phyloP scores from a whole-genome alignment of 1,284 basidiomycete genomes.

The Pholiota adiposa region DNA sequence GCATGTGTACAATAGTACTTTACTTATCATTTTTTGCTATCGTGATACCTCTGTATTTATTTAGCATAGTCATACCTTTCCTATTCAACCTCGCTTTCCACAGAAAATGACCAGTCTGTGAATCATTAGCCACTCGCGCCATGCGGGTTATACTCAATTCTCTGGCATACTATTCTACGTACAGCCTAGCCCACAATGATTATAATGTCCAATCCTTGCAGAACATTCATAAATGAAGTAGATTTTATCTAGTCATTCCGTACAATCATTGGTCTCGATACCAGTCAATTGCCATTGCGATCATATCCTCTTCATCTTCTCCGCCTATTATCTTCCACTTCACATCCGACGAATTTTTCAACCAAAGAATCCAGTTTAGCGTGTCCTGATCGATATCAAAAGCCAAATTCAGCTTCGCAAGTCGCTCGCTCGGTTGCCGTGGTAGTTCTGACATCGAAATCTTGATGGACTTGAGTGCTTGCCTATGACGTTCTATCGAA shows the following conservation, averaged over 20 bases:
- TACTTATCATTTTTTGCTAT: not conserved
- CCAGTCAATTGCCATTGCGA: too few relatives aligned
- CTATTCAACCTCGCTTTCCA: not conserved
- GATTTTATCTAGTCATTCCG: too few relatives aligned
- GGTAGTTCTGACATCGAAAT: not conserved
- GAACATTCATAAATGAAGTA: too few relatives aligned
- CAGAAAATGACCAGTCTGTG: too few relatives aligned
- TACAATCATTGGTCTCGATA: too few relatives aligned
- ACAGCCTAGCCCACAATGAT: too few relatives aligned
- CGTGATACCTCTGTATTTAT: slow-evolving; percentile 5
- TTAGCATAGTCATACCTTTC: not conserved
- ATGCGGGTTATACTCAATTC: too few relatives aligned
- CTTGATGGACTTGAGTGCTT: not conserved
- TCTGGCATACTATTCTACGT: too few relatives aligned
- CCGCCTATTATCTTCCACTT: not conserved
- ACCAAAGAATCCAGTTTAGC: not conserved
- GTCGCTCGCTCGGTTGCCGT: not conserved
- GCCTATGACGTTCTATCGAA: not conserved
- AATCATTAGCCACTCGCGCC: too few relatives aligned
- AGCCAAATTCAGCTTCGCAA: not conserved
- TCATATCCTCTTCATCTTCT: not conserved
- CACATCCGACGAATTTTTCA: not conserved
- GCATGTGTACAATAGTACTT: not conserved
- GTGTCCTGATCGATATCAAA: not conserved
- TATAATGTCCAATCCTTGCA: too few relatives aligned